Percentiles rank a stretch among this genome's conserved stretches.
Evolutionary conservation across 2,329 filamentous ascomycete species (phyloP).

Genomic region (Thelonectria olida): DNA sequence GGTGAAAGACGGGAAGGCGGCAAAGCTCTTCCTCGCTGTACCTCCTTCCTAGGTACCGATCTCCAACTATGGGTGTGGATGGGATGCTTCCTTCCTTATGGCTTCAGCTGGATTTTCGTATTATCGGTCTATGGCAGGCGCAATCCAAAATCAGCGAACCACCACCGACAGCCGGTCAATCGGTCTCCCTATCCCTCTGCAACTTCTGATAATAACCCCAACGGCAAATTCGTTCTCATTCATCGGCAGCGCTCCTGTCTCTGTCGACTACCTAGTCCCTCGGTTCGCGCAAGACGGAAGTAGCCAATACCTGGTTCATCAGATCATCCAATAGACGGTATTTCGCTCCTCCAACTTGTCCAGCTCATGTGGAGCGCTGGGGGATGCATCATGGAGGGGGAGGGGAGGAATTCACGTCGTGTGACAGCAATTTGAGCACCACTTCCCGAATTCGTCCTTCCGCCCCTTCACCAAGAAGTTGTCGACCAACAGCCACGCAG

Average conservation of each 20-base stretch:
- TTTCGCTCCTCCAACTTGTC: neutral
- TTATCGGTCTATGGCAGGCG: too few species aligned
- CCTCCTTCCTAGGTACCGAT: too few species aligned
- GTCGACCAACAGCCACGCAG: neutral
- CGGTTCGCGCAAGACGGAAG: neutral
- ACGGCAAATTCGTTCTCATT: neutral
- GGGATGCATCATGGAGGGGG: neutral
- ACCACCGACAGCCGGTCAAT: too few species aligned
- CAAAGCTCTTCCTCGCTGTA: too few species aligned
- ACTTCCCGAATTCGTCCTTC: conserved; percentile 4
- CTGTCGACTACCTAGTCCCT: neutral
- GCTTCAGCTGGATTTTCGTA: too few species aligned
- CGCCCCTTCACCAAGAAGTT: neutral
- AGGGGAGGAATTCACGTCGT: conserved; percentile 7
- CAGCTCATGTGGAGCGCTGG: conserved; percentile 10
- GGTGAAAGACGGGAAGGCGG: neutral
- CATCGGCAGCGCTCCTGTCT: neutral
- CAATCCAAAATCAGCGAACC: too few species aligned
- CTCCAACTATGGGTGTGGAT: too few species aligned
- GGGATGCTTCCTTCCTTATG: too few species aligned
- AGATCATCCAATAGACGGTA: conserved; percentile 1
- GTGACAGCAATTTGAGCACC: conserved; percentile 8
- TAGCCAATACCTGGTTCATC: neutral
- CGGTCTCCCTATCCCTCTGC: too few species aligned
- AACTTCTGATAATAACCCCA: too few species aligned